Evolutionary conservation across 768 basidiomycete species (phyloP), one percentile per base, ranked within the genome.

Genomic region (Leucosporidium creatinivorum): DNA sequence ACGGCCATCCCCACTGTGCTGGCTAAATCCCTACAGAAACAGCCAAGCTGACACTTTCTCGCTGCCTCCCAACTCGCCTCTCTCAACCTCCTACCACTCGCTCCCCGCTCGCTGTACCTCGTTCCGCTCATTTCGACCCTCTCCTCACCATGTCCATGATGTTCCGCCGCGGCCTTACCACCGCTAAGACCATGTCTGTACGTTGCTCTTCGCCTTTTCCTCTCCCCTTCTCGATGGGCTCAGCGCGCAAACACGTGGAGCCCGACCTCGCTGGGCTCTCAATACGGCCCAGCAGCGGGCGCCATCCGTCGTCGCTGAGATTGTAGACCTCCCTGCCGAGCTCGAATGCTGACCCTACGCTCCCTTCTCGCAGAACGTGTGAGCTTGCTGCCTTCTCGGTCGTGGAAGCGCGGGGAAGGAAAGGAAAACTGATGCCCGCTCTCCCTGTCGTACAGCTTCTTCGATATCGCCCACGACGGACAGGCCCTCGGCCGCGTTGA

Each of bases 401-500:
- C 48, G 30, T 30, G 25, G 21, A 26, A 18, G n/a, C 6, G 26
- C 28, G 26, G 13, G 25, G 28, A 30, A 25, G 17, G 23, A 47
- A 25, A 13, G 39, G 5, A 12, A 25, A 18, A n/a, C 44, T 26
- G 12, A 15, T 26, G 21, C 26, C 33, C 17, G 26, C 7, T 8
- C 10, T n/a, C 25, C n/a, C 26, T 8, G 30, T 9, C 48, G n/a
- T 56, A 10, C 30, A 56, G 50, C 13, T 75, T 62, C 71, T 78
- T 77, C 65, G 80, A 82, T 69, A 76, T 82, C 70, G 72, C 75
- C 62, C 87, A 92, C 77, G 82, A 84, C 77, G 78, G 79, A 21
- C 76, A 82, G 57, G 83, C 85, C 5, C 80, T 83, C 1, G 89
- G 89, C 28, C 85, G 87, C 57, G 84, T 96, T 77, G 81, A 84